Percentiles rank a stretch among this genome's conserved stretches.
These are phyloP conservation scores for Trypanosoma mega DNA, from an alignment of 208 protist species.

Conservation along the genomic window DNA sequence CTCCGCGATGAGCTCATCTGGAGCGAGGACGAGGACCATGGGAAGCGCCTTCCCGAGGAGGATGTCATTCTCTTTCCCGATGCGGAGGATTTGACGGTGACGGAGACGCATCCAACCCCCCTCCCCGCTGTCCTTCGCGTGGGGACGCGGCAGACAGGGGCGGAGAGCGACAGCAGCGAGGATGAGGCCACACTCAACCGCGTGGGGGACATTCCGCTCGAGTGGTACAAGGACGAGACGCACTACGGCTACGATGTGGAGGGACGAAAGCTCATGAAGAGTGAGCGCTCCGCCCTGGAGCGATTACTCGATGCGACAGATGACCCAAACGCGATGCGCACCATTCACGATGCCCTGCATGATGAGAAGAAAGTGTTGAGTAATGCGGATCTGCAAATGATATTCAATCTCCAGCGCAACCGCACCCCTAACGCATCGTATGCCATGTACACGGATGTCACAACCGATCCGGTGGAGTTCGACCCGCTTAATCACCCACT, in stretches of 20 bases:
- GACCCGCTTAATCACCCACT: conserved; percentile 92
- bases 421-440: conserved; percentile 85
- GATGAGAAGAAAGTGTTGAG: conserved; percentile 87
- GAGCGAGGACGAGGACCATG: conserved; percentile 43
- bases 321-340: conserved; percentile 90
- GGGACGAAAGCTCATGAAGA: conserved; percentile 90
- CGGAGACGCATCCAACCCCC: conserved; percentile 1
- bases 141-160: conserved; percentile 70
- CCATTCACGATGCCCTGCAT: conserved; percentile 91
- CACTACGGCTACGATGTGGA: conserved; percentile 94
- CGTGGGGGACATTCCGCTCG: conserved; percentile 92
- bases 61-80: conserved; percentile 83
- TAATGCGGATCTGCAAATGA: conserved; percentile 90
- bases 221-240: conserved; percentile 94
- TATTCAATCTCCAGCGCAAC: conserved; percentile 93
- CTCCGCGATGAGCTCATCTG: conserved; percentile 73
- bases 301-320: conserved; percentile 91
- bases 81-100: conserved; percentile 59
- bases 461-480: conserved; percentile 82
- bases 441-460: conserved; percentile 88
- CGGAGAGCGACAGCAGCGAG: conserved; percentile 90
- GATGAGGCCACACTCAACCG: conserved; percentile 90
- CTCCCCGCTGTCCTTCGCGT: conserved; percentile 51
- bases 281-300: conserved; percentile 83
- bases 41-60: too few species aligned